These are phyloP conservation scores for Gossypium rotundifolium DNA, from an alignment of 345 rosid genomes.

Conservation along the genomic window DNA sequence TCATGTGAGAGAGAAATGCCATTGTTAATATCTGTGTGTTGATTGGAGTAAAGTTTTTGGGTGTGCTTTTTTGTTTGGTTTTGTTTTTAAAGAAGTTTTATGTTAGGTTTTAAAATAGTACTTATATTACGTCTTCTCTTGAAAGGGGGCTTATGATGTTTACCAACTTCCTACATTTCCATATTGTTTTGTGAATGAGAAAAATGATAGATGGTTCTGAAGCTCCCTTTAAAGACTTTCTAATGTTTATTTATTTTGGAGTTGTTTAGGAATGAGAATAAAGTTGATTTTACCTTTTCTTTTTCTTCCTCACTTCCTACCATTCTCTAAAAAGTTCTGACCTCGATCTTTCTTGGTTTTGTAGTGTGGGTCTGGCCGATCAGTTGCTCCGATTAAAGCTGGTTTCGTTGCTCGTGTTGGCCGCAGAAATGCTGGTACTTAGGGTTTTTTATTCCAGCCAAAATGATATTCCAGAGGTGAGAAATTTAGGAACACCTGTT, in stretches of 20 bases:
- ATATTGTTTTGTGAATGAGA: constrained; percentile 2
- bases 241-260: background rate
- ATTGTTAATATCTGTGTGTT: background rate
- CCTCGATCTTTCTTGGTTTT: background rate
- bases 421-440: constrained; percentile 30
- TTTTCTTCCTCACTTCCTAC: too few species aligned
- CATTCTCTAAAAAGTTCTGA: background rate
- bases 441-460: background rate
- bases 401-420: constrained; percentile 99
- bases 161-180: background rate
- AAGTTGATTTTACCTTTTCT: background rate
- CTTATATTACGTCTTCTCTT: background rate
- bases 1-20: background rate
- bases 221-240: background rate
- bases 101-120: background rate
- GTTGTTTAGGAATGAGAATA: background rate
- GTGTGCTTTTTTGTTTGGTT: background rate
- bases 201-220: background rate
- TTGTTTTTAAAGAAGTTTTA: background rate
- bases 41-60: background rate
- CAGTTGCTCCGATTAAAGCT: constrained; percentile 93
- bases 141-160: background rate
- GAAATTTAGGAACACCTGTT: background rate
- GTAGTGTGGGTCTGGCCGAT: constrained; percentile 96
- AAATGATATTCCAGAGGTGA: too few species aligned